Evolutionary conservation across 2,329 filamentous ascomycete genomes (phyloP).

Genomic region (Trichophaea hybrida): DNA sequence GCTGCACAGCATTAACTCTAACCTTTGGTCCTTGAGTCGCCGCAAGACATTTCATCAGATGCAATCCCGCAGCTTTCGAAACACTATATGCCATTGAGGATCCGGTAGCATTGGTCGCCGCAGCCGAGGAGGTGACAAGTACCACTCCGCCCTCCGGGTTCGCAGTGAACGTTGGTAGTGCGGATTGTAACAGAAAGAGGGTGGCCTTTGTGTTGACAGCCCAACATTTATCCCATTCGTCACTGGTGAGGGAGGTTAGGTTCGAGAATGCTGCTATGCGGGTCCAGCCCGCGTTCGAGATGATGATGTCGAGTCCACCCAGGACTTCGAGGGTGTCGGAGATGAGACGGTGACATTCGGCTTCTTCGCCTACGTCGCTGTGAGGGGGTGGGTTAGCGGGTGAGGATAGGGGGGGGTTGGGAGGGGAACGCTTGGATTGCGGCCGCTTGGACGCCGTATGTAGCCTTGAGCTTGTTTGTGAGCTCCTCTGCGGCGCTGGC

Average conservation of each 20-base stretch:
- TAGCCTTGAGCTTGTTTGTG: conserved; percentile 39
- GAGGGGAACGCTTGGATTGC: conserved; percentile 41
- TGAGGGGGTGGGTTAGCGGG: background rate
- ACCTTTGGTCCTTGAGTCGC: conserved; percentile 47
- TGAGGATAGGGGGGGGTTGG: background rate
- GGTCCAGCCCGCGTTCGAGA: conserved; percentile 61
- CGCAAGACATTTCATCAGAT: conserved; percentile 51
- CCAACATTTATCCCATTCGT: conserved; percentile 48
- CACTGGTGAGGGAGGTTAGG: conserved; percentile 43
- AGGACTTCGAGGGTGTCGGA: conserved; percentile 39
- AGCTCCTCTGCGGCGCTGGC: conserved; percentile 45
- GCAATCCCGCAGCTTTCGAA: conserved; percentile 60
- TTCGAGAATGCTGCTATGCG: conserved; percentile 44
- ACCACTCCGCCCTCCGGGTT: conserved; percentile 48
- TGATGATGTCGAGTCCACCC: conserved; percentile 59
- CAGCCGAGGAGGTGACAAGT: conserved; percentile 49
- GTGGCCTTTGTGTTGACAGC: conserved; percentile 47
- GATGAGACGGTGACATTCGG: conserved; percentile 47
- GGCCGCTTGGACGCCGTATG: conserved; percentile 40
- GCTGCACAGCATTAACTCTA: conserved; percentile 49
- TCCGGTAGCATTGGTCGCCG: conserved; percentile 38
- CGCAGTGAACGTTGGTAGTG: conserved; percentile 43
- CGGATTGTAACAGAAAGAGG: conserved; percentile 41
- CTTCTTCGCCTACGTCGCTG: conserved; percentile 44
- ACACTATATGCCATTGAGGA: conserved; percentile 58